Percentiles rank a stretch among this genome's conserved stretches.
Conservation (phyloP, 179 eudicot species). For the Sideroxylon spinosum region DNA sequence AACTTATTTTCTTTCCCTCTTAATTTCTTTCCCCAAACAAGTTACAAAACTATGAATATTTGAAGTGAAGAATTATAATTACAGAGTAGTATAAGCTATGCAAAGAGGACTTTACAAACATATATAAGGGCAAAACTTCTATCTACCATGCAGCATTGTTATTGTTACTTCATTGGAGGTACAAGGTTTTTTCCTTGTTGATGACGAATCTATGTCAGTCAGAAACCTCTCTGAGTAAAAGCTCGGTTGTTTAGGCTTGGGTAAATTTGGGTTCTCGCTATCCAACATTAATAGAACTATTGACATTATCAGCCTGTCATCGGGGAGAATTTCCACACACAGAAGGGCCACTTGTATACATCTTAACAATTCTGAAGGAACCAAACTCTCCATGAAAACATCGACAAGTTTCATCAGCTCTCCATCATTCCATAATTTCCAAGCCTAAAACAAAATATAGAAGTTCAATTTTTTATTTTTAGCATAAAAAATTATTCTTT, state of each 20-base stretch:
- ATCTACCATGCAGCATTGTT: slow-evolving; percentile 24
- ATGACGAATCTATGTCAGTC: slow-evolving; percentile 14
- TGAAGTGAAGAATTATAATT: neutral
- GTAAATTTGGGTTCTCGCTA: slow-evolving; percentile 17
- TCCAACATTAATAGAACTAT: slow-evolving; percentile 27
- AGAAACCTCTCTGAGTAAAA: slow-evolving; percentile 23
- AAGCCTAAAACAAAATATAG: slow-evolving; percentile 19
- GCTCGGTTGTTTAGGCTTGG: slow-evolving; percentile 32
- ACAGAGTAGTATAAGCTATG: neutral
- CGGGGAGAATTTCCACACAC: slow-evolving; percentile 23
- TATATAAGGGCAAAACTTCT: neutral
- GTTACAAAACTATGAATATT: no score
- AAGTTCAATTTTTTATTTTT: neutral
- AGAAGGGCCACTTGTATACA: slow-evolving; percentile 22
- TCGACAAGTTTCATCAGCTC: slow-evolving; percentile 8
- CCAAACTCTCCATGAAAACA: slow-evolving; percentile 11
- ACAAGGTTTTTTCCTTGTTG: slow-evolving; percentile 10
- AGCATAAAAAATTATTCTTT: no score
- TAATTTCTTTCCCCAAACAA: no score
- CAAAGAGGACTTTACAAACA: neutral
- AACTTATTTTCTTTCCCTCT: no score
- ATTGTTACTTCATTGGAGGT: slow-evolving; percentile 17
- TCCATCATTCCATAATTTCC: slow-evolving; percentile 28
- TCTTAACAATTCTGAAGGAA: slow-evolving; percentile 17
- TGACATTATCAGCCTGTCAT: slow-evolving; percentile 32